Base-by-base conservation (phyloP, 495 filamentous ascomycete genomes). In the Tuber borchii region DNA sequence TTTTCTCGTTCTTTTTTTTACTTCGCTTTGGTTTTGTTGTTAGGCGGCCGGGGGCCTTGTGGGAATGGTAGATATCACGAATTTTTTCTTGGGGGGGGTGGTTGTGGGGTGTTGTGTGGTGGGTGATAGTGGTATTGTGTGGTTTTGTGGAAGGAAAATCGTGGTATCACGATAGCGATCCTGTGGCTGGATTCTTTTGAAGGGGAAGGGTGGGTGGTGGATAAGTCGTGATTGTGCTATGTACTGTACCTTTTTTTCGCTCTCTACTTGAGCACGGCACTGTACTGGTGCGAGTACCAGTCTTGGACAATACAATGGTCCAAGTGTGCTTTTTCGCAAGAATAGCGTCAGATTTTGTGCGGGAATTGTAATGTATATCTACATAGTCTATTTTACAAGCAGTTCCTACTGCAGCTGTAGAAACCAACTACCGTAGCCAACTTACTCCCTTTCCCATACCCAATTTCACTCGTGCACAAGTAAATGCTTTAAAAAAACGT, bases 41-140 rank as follows among this genome's bases (percentile, higher is more conserved):
- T 61, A 0, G 2, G 51, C n/a, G 7, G 51, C n/a, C 12, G 51
- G 48, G 48, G 56, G 26, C 2, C 10, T 65, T 0, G 16, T 65
- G 12, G 56, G 12, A n/a, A n/a, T n/a, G n/a, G n/a, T 31, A 17
- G 26, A 65, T 34, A 65, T 65, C 56, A 16, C 14, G 8, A 14
- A 2, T 65, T 31, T 17, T 34, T 31, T 22, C 1, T n/a, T n/a
- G n/a, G 51, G 22, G 56, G 26, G 3, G 1, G 56, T 65, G 12
- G 12, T 65, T 65, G 56, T 65, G 56, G 56, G 26, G 26, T 17
- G 14, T 34, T 65, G 26, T 34, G 26, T 34, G 56, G 56, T 65
- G 56, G 56, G 26, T 26, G 56, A 65, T 12, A 65, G 56, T 65
- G 56, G 56, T 65, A 65, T 65, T 65, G 56, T 65, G 56, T 34